Evolutionary conservation across 1,284 basidiomycete genomes (phyloP), one percentile per base, ranked within the genome.

Genomic region (Taiwanofungus camphoratus): DNA sequence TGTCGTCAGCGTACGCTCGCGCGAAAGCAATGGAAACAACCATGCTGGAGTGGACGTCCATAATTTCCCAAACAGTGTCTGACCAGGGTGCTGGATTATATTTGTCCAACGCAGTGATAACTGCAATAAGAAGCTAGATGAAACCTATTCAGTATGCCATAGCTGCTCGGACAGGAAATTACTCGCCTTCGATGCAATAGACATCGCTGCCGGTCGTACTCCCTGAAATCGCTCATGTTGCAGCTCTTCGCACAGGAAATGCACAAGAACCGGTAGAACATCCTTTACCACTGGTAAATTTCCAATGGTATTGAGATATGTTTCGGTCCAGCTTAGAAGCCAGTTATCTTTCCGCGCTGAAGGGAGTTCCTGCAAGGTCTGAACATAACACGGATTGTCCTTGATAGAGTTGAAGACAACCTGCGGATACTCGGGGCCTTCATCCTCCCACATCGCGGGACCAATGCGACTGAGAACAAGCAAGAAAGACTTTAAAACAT

Each of bases 381-480:
- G 60, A 29, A 70, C 60, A 55, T 82, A 88, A 1, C 75, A 71
- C 1, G 73, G 58, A 56, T 92, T 93, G 54, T 87, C 82, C 60
- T 85, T 88, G 55, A 93, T 76, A n/a, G 83, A 76, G 52, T 86
- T 87, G 54, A 92, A 84, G 2, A 90, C 73, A 30, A 85, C 73
- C 50, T 82, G 76, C 1, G 90, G 82, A 57, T 78, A 87, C 52
- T 85, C 80, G 15, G 71, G 63, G 2, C 68, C 67, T 57, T 89
- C 82, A 29, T 73, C 78, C 16, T 65, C 57, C 91, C 91, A 94
- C 12, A 87, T 59, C 12, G 69, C 58, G 3, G 63, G 57, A 2
- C 69, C 69, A 43, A 84, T 59, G 35, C 73, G 74, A 54, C 72
- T 76, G 42, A 77, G 66, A 47, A 79, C 68, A 46, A 74, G 65